Conservation (phyloP, 2,329 filamentous ascomycete genomes). For the Fusarium papillatum region DNA sequence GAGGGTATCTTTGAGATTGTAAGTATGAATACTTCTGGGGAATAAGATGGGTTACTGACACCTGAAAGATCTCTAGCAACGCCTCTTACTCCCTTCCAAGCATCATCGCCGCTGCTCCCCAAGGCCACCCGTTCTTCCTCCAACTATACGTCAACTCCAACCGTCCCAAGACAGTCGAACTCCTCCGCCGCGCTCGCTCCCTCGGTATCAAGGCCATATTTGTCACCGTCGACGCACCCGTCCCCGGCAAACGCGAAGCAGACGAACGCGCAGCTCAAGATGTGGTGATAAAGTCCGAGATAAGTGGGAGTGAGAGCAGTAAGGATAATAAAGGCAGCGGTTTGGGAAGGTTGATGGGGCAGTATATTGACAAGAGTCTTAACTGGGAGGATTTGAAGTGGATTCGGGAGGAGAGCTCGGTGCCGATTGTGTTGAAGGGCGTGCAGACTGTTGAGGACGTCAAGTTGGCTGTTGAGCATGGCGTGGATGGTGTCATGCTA, state of each 20-base stretch:
- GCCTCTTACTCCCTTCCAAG: slow-evolving; percentile 42
- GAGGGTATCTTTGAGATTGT: slow-evolving; percentile 46
- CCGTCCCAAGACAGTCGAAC: slow-evolving; percentile 60
- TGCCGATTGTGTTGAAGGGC: slow-evolving; percentile 70
- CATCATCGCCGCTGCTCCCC: slow-evolving; percentile 41
- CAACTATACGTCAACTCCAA: slow-evolving; percentile 69
- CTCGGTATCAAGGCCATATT: slow-evolving; percentile 65
- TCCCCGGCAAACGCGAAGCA: slow-evolving; percentile 68
- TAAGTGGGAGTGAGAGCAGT: slow-evolving; percentile 56
- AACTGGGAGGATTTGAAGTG: slow-evolving; percentile 67
- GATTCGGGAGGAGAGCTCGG: slow-evolving; percentile 59
- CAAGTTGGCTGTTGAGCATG: slow-evolving; percentile 60
- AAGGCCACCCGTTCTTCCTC: slow-evolving; percentile 43
- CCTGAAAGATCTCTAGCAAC: slow-evolving; percentile 40
- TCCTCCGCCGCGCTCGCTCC: slow-evolving; percentile 54
- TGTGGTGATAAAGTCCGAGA: slow-evolving; percentile 53
- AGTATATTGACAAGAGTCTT: slow-evolving; percentile 65
- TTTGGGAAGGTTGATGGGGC: slow-evolving; percentile 63
- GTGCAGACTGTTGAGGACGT: slow-evolving; percentile 70
- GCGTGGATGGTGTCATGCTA: slow-evolving; percentile 66
- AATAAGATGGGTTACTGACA: not conserved
- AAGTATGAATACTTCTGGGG: not conserved
- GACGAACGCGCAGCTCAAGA: slow-evolving; percentile 66
- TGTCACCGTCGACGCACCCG: slow-evolving; percentile 69
- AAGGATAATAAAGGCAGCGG: slow-evolving; percentile 68